A percentile compares a stretch with the other conserved stretches of the same genome.
Conservation (phyloP, 75 land plant species). For the Selaginella moellendorffii region DNA sequence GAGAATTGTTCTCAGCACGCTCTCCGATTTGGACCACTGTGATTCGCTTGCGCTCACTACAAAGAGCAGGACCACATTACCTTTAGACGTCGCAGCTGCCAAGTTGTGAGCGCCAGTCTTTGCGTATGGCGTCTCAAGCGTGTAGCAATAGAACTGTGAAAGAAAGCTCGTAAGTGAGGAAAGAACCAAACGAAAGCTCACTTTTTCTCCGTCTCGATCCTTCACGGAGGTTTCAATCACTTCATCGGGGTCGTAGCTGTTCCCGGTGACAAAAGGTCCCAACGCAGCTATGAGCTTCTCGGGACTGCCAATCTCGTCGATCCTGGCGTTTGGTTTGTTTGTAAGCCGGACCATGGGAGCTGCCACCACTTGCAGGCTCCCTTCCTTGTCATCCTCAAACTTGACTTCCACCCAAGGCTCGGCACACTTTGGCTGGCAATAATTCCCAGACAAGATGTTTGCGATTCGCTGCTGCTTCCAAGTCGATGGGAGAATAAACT, state of each 20-base stretch:
- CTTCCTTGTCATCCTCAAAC: conserved; percentile 81
- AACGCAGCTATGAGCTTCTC: conserved; percentile 86
- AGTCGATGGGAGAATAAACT: conserved; percentile 78
- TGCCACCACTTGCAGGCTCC: conserved; percentile 82
- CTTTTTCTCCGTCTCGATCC: conserved; percentile 50
- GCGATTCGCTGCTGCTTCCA: conserved; percentile 89
- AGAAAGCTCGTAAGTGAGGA: not conserved
- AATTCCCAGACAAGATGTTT: conserved; percentile 91
- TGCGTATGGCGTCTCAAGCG: conserved; percentile 87
- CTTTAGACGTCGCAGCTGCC: conserved; percentile 93
- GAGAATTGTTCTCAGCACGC: conserved; percentile 44
- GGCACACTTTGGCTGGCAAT: conserved; percentile 99
- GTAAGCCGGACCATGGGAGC: conserved; percentile 96
- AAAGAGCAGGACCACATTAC: conserved; percentile 71
- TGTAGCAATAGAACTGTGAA: conserved; percentile 77
- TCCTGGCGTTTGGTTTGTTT: conserved; percentile 83
- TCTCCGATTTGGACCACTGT: conserved; percentile 68
- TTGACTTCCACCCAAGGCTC: conserved; percentile 99
- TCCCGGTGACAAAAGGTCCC: conserved; percentile 97
- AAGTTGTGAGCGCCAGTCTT: conserved; percentile 83
- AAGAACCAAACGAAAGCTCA: conserved; percentile 15
- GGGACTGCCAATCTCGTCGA: conserved; percentile 90
- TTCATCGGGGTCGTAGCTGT: conserved; percentile 84
- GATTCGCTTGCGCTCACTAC: conserved; percentile 88
- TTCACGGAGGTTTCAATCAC: conserved; percentile 68